A percentile compares a stretch with the other conserved stretches of the same genome.
Conservation (phyloP, 495 filamentous ascomycete genomes). For the Aspergillus cavernicola region DNA sequence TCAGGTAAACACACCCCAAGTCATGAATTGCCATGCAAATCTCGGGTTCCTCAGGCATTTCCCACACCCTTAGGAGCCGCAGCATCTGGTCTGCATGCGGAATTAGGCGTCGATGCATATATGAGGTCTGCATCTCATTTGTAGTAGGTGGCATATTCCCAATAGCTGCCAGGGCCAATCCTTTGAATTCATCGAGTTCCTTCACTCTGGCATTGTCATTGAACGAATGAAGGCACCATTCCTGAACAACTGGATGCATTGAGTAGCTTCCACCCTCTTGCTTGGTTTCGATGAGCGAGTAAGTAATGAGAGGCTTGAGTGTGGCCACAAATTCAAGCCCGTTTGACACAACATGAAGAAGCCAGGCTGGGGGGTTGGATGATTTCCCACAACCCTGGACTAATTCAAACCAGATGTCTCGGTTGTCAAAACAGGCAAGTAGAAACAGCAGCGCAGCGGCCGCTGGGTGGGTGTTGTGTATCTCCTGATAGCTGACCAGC, state of each 20-base stretch:
- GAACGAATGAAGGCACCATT: slow-evolving; percentile 21
- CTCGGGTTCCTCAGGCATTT: neutral
- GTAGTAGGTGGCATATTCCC: too few species aligned
- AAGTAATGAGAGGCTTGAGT: slow-evolving; percentile 28
- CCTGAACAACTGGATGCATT: slow-evolving; percentile 33
- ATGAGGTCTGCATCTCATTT: too few species aligned
- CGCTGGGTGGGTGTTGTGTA: slow-evolving; percentile 28
- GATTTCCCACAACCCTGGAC: slow-evolving; percentile 11
- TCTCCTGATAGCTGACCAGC: slow-evolving; percentile 38
- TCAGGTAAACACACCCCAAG: neutral
- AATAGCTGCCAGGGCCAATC: neutral
- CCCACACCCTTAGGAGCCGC: neutral
- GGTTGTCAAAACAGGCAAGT: slow-evolving; percentile 46
- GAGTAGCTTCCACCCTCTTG: slow-evolving; percentile 25
- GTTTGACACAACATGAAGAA: slow-evolving; percentile 22
- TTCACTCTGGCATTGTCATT: neutral
- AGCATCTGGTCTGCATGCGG: neutral
- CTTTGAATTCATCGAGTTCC: neutral
- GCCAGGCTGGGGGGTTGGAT: slow-evolving; percentile 21
- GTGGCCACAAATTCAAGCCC: slow-evolving; percentile 25
- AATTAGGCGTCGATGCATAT: neutral
- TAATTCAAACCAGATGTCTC: slow-evolving; percentile 50
- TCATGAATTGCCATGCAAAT: neutral
- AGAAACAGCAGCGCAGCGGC: slow-evolving; percentile 40
- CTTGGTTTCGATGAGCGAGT: slow-evolving; percentile 26